These are phyloP conservation scores for Aurantiochytrium sp. DNA, from an alignment of 108 stramenopile species.

Conservation along the genomic window DNA sequence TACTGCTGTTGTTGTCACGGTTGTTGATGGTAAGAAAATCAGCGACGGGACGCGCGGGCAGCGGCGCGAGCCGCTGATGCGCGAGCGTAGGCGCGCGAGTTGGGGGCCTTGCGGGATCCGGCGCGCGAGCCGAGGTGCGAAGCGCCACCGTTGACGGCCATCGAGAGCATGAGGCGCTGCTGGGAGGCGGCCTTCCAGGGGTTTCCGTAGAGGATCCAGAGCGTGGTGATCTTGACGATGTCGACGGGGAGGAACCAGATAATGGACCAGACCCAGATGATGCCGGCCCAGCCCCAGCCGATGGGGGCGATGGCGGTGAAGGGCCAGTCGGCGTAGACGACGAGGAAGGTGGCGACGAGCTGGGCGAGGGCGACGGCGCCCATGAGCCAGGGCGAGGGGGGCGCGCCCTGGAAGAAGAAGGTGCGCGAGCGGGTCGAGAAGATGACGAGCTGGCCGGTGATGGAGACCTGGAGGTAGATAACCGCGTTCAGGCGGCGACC, in stretches of 20 bases:
- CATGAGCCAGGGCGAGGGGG: not conserved
- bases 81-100: conserved; percentile 31
- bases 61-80: conserved; percentile 7
- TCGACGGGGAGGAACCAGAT: conserved; percentile 31
- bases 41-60: conserved; percentile 17
- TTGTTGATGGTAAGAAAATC: not conserved
- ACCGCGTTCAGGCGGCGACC: not conserved
- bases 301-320: not conserved
- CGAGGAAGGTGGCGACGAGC: conserved; percentile 19
- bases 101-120: conserved; percentile 7
- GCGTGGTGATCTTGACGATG: not conserved
- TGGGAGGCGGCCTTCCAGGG: conserved; percentile 30
- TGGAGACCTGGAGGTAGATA: conserved; percentile 43
- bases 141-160: conserved; percentile 24
- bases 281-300: not conserved
- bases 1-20: too few relatives aligned
- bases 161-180: not conserved
- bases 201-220: conserved; percentile 18
- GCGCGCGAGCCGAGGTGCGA: conserved; percentile 10
- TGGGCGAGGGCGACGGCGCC: conserved; percentile 8
- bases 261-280: conserved; percentile 31
- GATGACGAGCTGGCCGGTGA: conserved; percentile 41
- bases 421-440: conserved; percentile 39
- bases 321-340: not conserved
- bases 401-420: not conserved